phyloP scores from a whole-genome alignment of 2,329 filamentous ascomycete genomes.

The Alternaria alternata region DNA sequence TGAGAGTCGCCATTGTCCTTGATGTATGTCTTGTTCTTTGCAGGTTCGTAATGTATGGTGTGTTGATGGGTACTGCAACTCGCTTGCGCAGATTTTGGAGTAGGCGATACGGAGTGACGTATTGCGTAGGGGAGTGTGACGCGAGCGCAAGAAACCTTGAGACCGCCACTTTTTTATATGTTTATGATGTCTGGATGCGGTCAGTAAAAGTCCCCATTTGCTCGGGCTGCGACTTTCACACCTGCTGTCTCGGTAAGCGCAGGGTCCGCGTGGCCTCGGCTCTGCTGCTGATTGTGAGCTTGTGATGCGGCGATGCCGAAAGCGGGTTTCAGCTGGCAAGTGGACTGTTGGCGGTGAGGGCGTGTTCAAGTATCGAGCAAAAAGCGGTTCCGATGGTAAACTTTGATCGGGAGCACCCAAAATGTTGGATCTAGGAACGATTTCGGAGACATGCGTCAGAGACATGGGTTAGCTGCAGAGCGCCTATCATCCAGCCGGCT shows the following conservation, averaged over 20 bases:
- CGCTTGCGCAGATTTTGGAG: conserved; percentile 17
- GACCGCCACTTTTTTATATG: conserved; percentile 36
- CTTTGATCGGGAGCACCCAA: not conserved
- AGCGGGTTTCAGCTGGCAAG: conserved; percentile 18
- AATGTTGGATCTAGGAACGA: conserved; percentile 27
- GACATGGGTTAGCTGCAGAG: conserved; percentile 23
- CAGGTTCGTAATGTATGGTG: conserved; percentile 5
- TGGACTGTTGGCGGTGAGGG: conserved; percentile 23
- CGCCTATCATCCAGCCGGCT: conserved; percentile 3
- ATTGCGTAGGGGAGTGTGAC: conserved; percentile 22
- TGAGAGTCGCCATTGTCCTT: conserved; percentile 58
- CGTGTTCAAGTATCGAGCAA: not conserved
- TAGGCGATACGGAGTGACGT: conserved; percentile 31
- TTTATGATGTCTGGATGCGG: conserved; percentile 16
- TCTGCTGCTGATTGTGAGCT: conserved; percentile 20
- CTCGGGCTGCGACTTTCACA: conserved; percentile 36
- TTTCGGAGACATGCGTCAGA: conserved; percentile 4
- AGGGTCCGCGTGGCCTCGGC: conserved; percentile 41
- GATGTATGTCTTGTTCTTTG: conserved; percentile 10
- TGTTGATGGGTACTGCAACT: conserved; percentile 15
- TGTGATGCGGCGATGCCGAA: conserved; percentile 45
- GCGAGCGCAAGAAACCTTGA: conserved; percentile 19
- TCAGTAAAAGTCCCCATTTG: conserved; percentile 21
- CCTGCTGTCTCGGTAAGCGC: conserved; percentile 27
- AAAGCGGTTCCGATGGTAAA: conserved; percentile 3